These are phyloP conservation scores for Bolboschoenoplectus hybrid DNA, from an alignment of 202 grass and related monocot species.

Conservation along the genomic window DNA sequence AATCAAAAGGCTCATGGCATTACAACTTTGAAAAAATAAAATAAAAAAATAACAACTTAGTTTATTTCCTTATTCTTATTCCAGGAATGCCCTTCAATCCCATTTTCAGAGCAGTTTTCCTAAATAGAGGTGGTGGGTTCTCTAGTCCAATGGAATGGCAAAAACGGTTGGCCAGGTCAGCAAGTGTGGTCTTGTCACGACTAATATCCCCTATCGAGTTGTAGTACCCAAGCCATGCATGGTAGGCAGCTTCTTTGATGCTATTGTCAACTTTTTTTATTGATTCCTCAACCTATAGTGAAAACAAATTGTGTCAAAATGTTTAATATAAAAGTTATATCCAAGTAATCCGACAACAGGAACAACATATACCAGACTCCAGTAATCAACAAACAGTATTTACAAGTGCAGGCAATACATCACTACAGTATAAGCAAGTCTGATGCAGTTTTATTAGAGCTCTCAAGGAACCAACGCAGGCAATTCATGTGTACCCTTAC, in stretches of 20 bases:
- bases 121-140: conserved; percentile 66
- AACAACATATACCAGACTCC: background rate
- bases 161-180: conserved; percentile 75
- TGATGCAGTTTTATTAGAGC: background rate
- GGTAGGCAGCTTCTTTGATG: conserved; percentile 91
- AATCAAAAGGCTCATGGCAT: background rate
- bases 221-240: conserved; percentile 91
- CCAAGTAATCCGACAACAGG: background rate
- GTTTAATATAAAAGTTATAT: background rate
- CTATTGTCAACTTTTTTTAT: conserved; percentile 76
- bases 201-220: conserved; percentile 70
- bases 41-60: background rate
- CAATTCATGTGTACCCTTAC: background rate
- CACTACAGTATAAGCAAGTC: background rate
- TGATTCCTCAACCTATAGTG: conserved; percentile 70
- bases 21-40: background rate
- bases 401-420: background rate
- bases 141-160: conserved; percentile 69
- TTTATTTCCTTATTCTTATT: conserved; percentile 79
- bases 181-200: conserved; percentile 73
- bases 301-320: conserved; percentile 21
- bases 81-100: conserved; percentile 84
- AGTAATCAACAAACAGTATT: background rate
- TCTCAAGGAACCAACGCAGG: background rate
- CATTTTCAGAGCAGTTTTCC: conserved; percentile 90